Evolutionary conservation across 129 eudicot genomes (phyloP).

Genomic region (Deinandra increscens): DNA sequence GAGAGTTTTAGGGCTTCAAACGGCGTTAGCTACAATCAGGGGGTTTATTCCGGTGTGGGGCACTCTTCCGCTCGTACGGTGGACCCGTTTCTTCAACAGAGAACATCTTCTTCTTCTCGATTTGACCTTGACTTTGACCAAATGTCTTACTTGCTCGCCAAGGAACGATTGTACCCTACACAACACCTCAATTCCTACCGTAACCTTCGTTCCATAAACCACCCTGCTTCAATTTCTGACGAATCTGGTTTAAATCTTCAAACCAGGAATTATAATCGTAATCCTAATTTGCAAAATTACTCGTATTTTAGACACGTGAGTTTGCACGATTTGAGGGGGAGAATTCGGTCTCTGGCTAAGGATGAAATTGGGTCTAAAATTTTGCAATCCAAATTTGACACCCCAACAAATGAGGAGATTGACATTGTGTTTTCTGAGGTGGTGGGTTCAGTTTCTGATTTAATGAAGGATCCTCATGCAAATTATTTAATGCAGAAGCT

Average conservation of each 20-base stretch:
- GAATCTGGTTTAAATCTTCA: no score
- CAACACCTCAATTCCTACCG: slow-evolving; percentile 14
- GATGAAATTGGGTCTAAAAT: slow-evolving; percentile 46
- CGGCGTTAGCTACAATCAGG: slow-evolving; percentile 2
- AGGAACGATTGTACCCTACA: slow-evolving; percentile 31
- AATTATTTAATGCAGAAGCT: slow-evolving; percentile 53
- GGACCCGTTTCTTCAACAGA: slow-evolving; percentile 33
- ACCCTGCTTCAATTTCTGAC: no score
- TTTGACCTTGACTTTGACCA: slow-evolving; percentile 33
- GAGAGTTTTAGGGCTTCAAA: slow-evolving; percentile 18
- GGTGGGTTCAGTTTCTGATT: slow-evolving; percentile 35
- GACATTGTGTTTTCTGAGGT: slow-evolving; percentile 52
- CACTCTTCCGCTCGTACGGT: slow-evolving; percentile 20
- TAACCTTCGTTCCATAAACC: slow-evolving; percentile 1
- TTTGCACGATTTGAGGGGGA: slow-evolving; percentile 44
- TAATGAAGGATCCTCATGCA: slow-evolving; percentile 61
- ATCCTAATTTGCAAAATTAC: slow-evolving; percentile 16
- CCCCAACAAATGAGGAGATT: slow-evolving; percentile 41
- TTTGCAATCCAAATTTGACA: slow-evolving; percentile 38
- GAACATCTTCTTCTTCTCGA: slow-evolving; percentile 21
- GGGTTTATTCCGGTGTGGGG: slow-evolving; percentile 36
- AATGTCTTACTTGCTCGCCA: slow-evolving; percentile 52
- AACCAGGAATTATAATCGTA: background rate
- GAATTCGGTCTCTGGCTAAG: slow-evolving; percentile 37
- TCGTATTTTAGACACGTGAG: background rate